phyloP scores from a whole-genome alignment of 768 basidiomycete species.

The Serendipita sp. region DNA sequence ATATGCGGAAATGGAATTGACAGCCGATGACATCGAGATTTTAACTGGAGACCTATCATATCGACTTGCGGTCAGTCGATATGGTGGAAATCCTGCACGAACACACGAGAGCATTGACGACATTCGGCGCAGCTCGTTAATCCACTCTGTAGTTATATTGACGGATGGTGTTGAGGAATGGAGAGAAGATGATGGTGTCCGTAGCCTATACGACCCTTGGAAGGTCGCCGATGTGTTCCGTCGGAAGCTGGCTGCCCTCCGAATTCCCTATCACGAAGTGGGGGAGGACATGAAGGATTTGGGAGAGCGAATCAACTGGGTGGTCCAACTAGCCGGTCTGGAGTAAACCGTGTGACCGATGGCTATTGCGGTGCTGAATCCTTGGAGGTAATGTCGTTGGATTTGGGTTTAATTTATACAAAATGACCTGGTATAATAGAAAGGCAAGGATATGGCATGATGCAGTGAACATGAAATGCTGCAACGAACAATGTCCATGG shows the following conservation, averaged over 20 bases:
- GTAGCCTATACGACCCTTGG: slow-evolving; percentile 33
- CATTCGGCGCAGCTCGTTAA: slow-evolving; percentile 17
- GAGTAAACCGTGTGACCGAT: not conserved
- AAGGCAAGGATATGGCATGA: too few relatives aligned
- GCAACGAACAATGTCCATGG: too few relatives aligned
- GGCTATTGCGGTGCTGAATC: too few relatives aligned
- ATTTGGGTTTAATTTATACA: too few relatives aligned
- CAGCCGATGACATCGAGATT: slow-evolving; percentile 12
- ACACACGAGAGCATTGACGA: slow-evolving; percentile 22
- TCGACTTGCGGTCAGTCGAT: not conserved
- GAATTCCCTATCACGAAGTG: slow-evolving; percentile 29
- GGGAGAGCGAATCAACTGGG: slow-evolving; percentile 13
- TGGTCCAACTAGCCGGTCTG: not conserved
- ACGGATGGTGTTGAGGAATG: slow-evolving; percentile 40
- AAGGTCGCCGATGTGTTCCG: slow-evolving; percentile 18
- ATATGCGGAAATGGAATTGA: slow-evolving; percentile 36
- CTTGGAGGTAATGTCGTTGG: too few relatives aligned
- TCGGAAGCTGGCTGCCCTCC: slow-evolving; percentile 24
- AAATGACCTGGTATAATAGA: too few relatives aligned
- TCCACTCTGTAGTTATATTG: slow-evolving; percentile 36
- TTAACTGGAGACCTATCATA: not conserved
- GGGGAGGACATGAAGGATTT: slow-evolving; percentile 29
- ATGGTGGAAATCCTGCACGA: slow-evolving; percentile 19
- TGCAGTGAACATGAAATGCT: too few relatives aligned
- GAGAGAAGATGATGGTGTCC: slow-evolving; percentile 47